Evolutionary conservation across 2,329 filamentous ascomycete genomes (phyloP).

Genomic region (Huntiella moniliformis): DNA sequence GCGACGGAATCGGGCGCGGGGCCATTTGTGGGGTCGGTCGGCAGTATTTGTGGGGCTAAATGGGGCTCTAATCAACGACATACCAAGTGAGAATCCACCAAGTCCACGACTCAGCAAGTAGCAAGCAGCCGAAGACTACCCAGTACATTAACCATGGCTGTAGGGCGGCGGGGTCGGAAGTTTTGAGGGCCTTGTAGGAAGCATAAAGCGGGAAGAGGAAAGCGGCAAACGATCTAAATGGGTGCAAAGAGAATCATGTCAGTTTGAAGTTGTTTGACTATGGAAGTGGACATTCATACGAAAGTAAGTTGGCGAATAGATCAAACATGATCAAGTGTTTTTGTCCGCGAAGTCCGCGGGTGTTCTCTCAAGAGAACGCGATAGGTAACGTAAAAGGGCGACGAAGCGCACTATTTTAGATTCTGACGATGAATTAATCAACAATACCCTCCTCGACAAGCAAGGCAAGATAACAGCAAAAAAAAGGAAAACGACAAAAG

Average conservation of each 20-base stretch:
- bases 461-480: too few relatives aligned
- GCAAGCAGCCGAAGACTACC: constrained; percentile 69
- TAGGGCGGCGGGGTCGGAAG: constrained; percentile 69
- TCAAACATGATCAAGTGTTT: constrained; percentile 42
- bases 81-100: constrained; percentile 73
- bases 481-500: too few relatives aligned
- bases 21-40: constrained; percentile 2
- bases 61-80: constrained; percentile 13
- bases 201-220: constrained; percentile 92
- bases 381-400: background rate
- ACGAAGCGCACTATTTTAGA: too few relatives aligned
- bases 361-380: background rate
- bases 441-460: too few relatives aligned
- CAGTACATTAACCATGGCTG: constrained; percentile 99
- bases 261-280: background rate
- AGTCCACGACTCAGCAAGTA: constrained; percentile 72
- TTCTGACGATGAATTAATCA: too few relatives aligned
- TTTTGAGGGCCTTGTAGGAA: constrained; percentile 94
- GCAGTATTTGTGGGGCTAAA: background rate
- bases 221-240: constrained; percentile 56
- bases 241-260: background rate
- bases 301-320: constrained; percentile 57
- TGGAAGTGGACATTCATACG: constrained; percentile 36
- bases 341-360: constrained; percentile 4
- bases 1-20: background rate